Evolutionary conservation across 2,329 filamentous ascomycete genomes (phyloP).

Genomic region (Colletotrichum aenigma): DNA sequence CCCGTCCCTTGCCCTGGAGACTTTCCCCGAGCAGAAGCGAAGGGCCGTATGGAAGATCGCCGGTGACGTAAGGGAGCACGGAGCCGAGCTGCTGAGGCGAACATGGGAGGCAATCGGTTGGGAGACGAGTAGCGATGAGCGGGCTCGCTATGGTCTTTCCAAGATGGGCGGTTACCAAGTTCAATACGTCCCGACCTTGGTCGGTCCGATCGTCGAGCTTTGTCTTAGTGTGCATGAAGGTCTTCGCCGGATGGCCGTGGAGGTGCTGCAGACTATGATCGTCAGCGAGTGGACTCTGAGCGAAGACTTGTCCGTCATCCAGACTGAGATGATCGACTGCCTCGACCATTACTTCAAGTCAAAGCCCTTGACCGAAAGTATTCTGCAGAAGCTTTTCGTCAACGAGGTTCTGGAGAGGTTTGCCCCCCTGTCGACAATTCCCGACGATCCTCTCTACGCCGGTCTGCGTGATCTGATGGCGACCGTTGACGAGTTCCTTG

Average conservation of each 20-base stretch:
- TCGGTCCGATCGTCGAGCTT: slow-evolving; percentile 89
- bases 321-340: slow-evolving; percentile 96
- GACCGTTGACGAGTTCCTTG: slow-evolving; percentile 88
- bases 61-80: slow-evolving; percentile 90
- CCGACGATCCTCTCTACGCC: slow-evolving; percentile 75
- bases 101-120: slow-evolving; percentile 97
- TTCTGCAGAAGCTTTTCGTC: slow-evolving; percentile 92
- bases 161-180: slow-evolving; percentile 97
- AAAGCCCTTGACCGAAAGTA: slow-evolving; percentile 84
- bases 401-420: slow-evolving; percentile 84
- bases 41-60: slow-evolving; percentile 99
- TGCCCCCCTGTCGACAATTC: slow-evolving; percentile 67
- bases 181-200: slow-evolving; percentile 92
- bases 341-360: slow-evolving; percentile 89
- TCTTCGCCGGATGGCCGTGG: slow-evolving; percentile 85
- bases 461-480: slow-evolving; percentile 80
- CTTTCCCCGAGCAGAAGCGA: slow-evolving; percentile 95
- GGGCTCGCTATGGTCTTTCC: slow-evolving; percentile 74
- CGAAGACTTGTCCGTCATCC: slow-evolving; percentile 87
- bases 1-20: slow-evolving; percentile 87
- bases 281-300: slow-evolving; percentile 97
- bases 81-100: slow-evolving; percentile 81
- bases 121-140: slow-evolving; percentile 86
- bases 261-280: slow-evolving; percentile 97
- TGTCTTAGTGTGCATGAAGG: slow-evolving; percentile 96